Base-by-base conservation (phyloP, 2,329 filamentous ascomycete species). In the Colletotrichum liaoningense region DNA sequence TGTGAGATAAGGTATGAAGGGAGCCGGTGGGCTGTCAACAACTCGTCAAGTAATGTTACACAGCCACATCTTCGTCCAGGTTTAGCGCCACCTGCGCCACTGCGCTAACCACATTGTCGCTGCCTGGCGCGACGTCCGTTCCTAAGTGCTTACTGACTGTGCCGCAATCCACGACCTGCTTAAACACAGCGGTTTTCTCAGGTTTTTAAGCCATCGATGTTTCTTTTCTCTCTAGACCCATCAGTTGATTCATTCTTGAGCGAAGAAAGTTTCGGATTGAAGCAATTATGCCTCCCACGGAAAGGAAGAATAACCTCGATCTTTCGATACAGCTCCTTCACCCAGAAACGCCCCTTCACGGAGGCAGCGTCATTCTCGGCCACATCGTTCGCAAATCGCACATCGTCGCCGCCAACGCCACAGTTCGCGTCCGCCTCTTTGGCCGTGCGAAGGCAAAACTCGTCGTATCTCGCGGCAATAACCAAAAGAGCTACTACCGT, bases 401-500 rank as follows among this genome's bases (percentile, higher is more conserved):
- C 22, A 67, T 77, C 1, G 75, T 80, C 38, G 77, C 76, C 1
- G 73, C 77, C 0, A 60, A 70, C 8, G 77, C 79, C 1, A 57
- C 62, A 0, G 52, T 82, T 2, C 73, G 38, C 5, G 67, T 82
- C 1, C 67, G 62, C 0, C 68, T 83, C 2, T 54, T 74, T 2
- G 81, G 80, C 3, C 69, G 78, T 11, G 72, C 77, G 12, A 80
- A 82, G 26, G 69, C 78, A 7, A 81, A 78, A 30, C 76, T 79
- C 5, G 35, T 69, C 1, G 57, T 76, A 30, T 62, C 22, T 8
- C 69, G 63, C 9, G 69, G 76, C 56, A 62, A 76, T 35, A 64
- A 66, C 16, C 49, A 33, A 19, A 74, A 38, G 5, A 67, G 63
- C 56, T 58, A 68, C 59, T 78, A 79, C 35, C 76, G 79, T 7